Percentiles rank a stretch among this genome's conserved stretches.
Evolutionary conservation across 192 early-diverging fungal species (phyloP).

Genomic region (Umbelopsis sp.): DNA sequence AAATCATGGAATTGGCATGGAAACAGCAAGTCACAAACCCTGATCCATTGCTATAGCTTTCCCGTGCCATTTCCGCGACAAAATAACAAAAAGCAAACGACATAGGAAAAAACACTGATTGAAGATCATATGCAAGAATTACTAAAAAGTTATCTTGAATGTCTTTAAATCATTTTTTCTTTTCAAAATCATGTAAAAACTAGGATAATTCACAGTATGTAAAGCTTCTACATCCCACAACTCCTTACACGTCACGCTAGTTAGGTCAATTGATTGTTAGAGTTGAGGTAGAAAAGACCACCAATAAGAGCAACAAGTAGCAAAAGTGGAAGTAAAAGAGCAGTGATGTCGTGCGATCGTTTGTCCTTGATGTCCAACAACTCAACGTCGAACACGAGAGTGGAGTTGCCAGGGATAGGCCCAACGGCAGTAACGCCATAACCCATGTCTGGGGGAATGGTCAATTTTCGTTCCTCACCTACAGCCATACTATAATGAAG

Average conservation of each 20-base stretch:
- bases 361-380: constrained; percentile 48
- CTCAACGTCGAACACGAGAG: constrained; percentile 67
- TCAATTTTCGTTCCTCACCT: constrained; percentile 57
- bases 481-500: constrained; percentile 45
- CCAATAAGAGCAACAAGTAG: neutral
- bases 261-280: neutral
- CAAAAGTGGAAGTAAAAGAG: constrained; percentile 3
- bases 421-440: constrained; percentile 52
- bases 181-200: too few relatives aligned
- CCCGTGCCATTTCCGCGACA: too few relatives aligned
- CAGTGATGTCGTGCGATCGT: neutral
- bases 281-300: neutral
- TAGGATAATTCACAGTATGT: too few relatives aligned
- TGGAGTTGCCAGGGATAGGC: constrained; percentile 25
- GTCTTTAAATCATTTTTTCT: too few relatives aligned
- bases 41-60: too few relatives aligned
- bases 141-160: too few relatives aligned
- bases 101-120: too few relatives aligned
- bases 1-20: neutral
- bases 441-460: constrained; percentile 51
- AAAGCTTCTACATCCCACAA: too few relatives aligned
- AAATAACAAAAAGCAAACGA: too few relatives aligned
- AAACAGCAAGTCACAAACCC: constrained; percentile 4
- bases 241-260: neutral
- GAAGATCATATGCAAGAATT: too few relatives aligned